phyloP scores from a whole-genome alignment of 164 flowering plant species.

The Aristolochia californica region DNA sequence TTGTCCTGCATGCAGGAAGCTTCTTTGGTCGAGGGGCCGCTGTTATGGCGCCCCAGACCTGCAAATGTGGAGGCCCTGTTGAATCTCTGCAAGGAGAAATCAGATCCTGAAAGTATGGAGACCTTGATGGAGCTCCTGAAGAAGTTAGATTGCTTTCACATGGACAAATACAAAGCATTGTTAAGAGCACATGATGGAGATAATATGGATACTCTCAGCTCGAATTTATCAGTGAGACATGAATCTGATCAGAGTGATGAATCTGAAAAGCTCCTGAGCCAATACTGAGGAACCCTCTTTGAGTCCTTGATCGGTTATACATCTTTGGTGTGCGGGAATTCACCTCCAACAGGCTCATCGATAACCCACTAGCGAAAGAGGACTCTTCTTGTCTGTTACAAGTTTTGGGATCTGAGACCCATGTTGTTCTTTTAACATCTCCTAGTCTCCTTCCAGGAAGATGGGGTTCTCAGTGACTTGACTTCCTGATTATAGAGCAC shows the following conservation, averaged over 20 bases:
- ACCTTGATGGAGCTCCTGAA: slow-evolving; percentile 14
- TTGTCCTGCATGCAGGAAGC: slow-evolving; percentile 60
- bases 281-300: too few species aligned
- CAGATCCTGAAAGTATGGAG: slow-evolving; percentile 11
- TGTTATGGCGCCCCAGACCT: slow-evolving; percentile 58
- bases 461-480: too few species aligned
- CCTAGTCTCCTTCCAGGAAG: too few species aligned
- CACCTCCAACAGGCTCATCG: too few species aligned
- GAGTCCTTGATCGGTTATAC: too few species aligned
- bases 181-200: slow-evolving; percentile 1
- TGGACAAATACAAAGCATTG: slow-evolving; percentile 11
- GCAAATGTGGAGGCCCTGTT: slow-evolving; percentile 18
- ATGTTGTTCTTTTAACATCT: too few species aligned
- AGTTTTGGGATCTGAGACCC: too few species aligned
- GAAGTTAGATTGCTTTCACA: slow-evolving; percentile 11
- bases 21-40: slow-evolving; percentile 26
- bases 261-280: slow-evolving; percentile 3
- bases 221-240: slow-evolving; percentile 2
- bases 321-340: too few species aligned
- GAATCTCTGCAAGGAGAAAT: slow-evolving; percentile 15
- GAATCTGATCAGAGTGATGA: slow-evolving; percentile 7
- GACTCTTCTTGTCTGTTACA: too few species aligned
- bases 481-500: too few species aligned
- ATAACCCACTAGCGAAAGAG: too few species aligned
- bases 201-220: slow-evolving; percentile 7